Evolutionary conservation across 2,329 filamentous ascomycete species (phyloP).

Genomic region (Epichloe gansuensis): DNA sequence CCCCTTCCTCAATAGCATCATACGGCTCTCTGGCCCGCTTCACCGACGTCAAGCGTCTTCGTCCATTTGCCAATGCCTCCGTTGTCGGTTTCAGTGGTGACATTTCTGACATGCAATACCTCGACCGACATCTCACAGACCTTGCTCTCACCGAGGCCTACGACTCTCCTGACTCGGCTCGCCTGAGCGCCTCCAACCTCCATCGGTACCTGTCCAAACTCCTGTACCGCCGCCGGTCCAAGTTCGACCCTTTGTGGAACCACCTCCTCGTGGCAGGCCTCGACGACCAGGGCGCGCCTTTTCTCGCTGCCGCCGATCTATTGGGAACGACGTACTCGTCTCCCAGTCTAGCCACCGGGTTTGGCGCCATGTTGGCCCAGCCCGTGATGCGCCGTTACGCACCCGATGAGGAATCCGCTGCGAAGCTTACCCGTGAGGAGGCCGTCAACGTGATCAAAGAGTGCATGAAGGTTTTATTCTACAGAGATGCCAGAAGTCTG

Average conservation of each 20-base stretch:
- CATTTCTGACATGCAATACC: constrained; percentile 98
- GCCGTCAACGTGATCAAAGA: constrained; percentile 75
- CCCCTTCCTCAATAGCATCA: constrained; percentile 49
- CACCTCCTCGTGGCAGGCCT: constrained; percentile 83
- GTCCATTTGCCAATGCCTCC: constrained; percentile 70
- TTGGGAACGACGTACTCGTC: constrained; percentile 84
- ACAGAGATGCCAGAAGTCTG: constrained; percentile 86
- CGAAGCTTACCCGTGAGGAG: constrained; percentile 60
- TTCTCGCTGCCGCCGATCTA: constrained; percentile 83
- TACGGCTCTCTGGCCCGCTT: constrained; percentile 96
- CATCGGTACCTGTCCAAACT: constrained; percentile 96
- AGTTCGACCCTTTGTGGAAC: constrained; percentile 98
- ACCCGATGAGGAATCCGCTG: constrained; percentile 69
- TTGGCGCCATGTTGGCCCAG: constrained; percentile 83
- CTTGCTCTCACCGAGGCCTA: constrained; percentile 88
- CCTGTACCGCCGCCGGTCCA: constrained; percentile 85
- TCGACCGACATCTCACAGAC: constrained; percentile 79
- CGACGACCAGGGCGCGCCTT: constrained; percentile 67
- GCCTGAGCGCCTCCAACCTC: constrained; percentile 81
- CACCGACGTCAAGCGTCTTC: constrained; percentile 90
- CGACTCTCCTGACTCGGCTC: constrained; percentile 29
- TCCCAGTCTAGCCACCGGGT: constrained; percentile 85
- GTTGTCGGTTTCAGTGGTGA: constrained; percentile 93
- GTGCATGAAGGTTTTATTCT: constrained; percentile 98
- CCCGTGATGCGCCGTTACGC: constrained; percentile 78